Evolutionary conservation across 2,329 filamentous ascomycete species (phyloP).

Genomic region (Xylaria sp.): DNA sequence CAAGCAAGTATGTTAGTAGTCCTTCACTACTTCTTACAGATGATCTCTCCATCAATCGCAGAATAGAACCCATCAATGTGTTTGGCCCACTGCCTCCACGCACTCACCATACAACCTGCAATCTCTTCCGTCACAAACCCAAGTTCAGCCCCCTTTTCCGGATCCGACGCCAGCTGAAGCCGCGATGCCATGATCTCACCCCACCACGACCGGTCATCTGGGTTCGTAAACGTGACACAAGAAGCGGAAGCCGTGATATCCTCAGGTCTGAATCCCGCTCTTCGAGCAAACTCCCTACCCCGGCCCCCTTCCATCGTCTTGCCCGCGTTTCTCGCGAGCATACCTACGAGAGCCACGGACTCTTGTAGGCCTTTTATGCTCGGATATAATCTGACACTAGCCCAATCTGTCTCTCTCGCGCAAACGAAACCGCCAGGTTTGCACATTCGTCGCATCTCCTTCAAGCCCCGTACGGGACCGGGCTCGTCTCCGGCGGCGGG

Average conservation of each 20-base stretch:
- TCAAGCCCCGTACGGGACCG: constrained; percentile 12
- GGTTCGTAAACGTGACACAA: constrained; percentile 4
- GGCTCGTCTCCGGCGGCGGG: constrained; percentile 3
- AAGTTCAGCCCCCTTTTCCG: constrained; percentile 10
- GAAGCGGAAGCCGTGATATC: constrained; percentile 13
- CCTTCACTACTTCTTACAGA: constrained; percentile 12
- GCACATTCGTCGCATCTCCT: constrained; percentile 20
- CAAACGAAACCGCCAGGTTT: constrained; percentile 18
- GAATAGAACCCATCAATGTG: constrained; percentile 14
- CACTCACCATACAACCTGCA: constrained; percentile 7
- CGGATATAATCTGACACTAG: constrained; percentile 11
- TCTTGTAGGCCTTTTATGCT: constrained; percentile 4
- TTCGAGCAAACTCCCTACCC: constrained; percentile 16
- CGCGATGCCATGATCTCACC: constrained; percentile 14
- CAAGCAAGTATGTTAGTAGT: too few relatives aligned
- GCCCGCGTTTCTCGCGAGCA: constrained; percentile 5
- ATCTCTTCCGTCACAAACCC: constrained; percentile 13
- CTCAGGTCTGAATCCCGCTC: constrained; percentile 13
- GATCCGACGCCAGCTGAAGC: constrained; percentile 3
- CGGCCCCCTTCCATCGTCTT: constrained; percentile 10
- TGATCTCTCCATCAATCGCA: constrained; percentile 13
- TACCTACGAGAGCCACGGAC: constrained; percentile 3
- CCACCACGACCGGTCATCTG: constrained; percentile 6
- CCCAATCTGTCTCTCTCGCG: constrained; percentile 17
- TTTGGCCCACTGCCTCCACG: constrained; percentile 15